Conservation (phyloP, 1,284 basidiomycete genomes). For the Leccinum ponderosum region DNA sequence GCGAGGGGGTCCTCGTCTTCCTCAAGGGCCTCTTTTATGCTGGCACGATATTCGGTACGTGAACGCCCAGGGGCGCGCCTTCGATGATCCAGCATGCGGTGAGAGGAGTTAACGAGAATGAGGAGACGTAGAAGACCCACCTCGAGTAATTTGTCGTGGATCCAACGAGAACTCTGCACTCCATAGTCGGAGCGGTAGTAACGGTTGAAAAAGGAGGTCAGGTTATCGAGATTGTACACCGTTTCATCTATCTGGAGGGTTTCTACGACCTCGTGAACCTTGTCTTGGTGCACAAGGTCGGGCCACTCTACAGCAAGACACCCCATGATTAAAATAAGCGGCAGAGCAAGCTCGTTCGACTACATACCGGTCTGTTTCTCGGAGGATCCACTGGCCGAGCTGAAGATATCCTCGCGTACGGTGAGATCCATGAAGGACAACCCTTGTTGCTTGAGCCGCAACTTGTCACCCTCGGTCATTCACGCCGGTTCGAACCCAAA, state of each 20-base stretch:
- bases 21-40: constrained; percentile 40
- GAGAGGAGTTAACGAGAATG: not conserved
- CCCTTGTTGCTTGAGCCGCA: constrained; percentile 14
- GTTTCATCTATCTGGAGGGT: constrained; percentile 9
- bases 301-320: constrained; percentile 13
- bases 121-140: constrained; percentile 1
- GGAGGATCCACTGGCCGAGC: not conserved
- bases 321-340: no score
- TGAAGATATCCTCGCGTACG: constrained; percentile 5
- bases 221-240: constrained; percentile 12
- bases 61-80: constrained; percentile 11
- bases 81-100: constrained; percentile 12
- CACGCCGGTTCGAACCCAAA: constrained; percentile 19
- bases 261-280: constrained; percentile 7
- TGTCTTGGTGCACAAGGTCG: constrained; percentile 15
- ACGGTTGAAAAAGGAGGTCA: constrained; percentile 24
- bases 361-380: constrained; percentile 8
- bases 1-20: constrained; percentile 66
- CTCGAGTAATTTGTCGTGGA: constrained; percentile 17
- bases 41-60: constrained; percentile 31
- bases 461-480: constrained; percentile 27
- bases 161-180: constrained; percentile 19
- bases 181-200: constrained; percentile 21
- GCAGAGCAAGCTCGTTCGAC: not conserved
- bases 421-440: constrained; percentile 24